A percentile compares a stretch with the other conserved stretches of the same genome.
phyloP scores from a whole-genome alignment of 2,329 filamentous ascomycete genomes.

The Aureobasidium sp. region DNA sequence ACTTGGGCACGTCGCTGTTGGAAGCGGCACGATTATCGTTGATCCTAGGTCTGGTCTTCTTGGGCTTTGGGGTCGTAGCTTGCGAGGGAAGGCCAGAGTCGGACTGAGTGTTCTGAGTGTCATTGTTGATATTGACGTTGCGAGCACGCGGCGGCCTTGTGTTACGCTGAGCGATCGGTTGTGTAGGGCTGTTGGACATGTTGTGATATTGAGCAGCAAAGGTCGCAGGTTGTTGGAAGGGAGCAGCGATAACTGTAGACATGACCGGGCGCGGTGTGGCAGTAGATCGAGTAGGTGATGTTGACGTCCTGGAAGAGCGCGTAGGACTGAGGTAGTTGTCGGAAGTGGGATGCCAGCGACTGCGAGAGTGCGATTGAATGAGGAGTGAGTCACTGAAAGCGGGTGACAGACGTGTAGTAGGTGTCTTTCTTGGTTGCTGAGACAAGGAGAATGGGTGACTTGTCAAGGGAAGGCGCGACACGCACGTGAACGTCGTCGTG shows the following conservation, averaged over 20 bases:
- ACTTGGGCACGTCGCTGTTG: conserved; percentile 17
- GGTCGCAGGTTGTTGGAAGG: conserved; percentile 14
- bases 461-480: neutral
- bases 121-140: conserved; percentile 12
- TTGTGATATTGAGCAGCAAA: conserved; percentile 13
- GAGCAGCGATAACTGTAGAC: conserved; percentile 21
- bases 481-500: conserved; percentile 13
- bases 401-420: conserved; percentile 1
- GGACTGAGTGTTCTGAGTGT: conserved; percentile 21
- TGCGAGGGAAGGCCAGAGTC: conserved; percentile 24
- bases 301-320: conserved; percentile 5
- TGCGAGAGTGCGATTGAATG: conserved; percentile 5
- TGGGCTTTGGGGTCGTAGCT: conserved; percentile 22
- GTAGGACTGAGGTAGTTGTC: neutral
- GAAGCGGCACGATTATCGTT: conserved; percentile 22
- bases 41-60: conserved; percentile 22
- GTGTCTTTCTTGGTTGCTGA: neutral
- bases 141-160: conserved; percentile 15
- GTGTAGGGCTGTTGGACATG: conserved; percentile 20
- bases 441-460: conserved; percentile 8
- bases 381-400: neutral
- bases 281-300: neutral
- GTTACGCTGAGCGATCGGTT: conserved; percentile 18
- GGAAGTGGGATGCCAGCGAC: neutral
- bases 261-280: conserved; percentile 5